Evolutionary conservation across 192 early-diverging fungal genomes (phyloP), one percentile per base, ranked within the genome.

Genomic region (Entomortierella beljakovae): DNA sequence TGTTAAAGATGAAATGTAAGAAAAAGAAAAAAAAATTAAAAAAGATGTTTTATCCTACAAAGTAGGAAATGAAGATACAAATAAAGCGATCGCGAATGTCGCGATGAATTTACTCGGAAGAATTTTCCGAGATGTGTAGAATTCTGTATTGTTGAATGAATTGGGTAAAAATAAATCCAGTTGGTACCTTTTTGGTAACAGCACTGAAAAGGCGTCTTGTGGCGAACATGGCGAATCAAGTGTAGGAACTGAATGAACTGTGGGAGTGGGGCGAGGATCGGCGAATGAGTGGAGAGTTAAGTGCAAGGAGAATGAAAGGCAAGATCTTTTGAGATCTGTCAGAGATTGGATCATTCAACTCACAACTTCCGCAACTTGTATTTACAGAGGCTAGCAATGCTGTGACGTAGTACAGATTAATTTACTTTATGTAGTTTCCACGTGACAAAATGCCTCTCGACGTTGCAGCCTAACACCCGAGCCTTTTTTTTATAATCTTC

Each of bases 151-250:
- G 6, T 59, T 29, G 6, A 53, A 26, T 26, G 25, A 25, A 3
- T 53, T 4, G 23, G 3, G 51, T 31, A 28, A 2, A 25, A 25
- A 42, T 37, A 25, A 18, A 13, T 28, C 3, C 16, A 7, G 57
- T 31, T 34, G 7, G 51, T 74, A 74, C 75, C 75, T 79, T 79
- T 68, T 79, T 77, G 49, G 74, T 69, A 55, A 79, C 67, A 50
- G 67, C 75, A 26, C 48, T 70, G 48, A 79, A 54, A 29, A 79
- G 75, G 31, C 75, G 66, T 69, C 75, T 62, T 48, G 75, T 65
- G 32, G 75, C 75, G 42, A 79, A 79, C 75, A 79, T 79, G 67
- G 29, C 48, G 61, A 43, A 33, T 18, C 4, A 29, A 29, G 16
- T 26, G 20, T 23, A 35, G 42, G 31, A 34, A 20, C 54, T 32